These are phyloP conservation scores for Crassisporium funariophilum DNA, from an alignment of 768 basidiomycete species.

Conservation along the genomic window DNA sequence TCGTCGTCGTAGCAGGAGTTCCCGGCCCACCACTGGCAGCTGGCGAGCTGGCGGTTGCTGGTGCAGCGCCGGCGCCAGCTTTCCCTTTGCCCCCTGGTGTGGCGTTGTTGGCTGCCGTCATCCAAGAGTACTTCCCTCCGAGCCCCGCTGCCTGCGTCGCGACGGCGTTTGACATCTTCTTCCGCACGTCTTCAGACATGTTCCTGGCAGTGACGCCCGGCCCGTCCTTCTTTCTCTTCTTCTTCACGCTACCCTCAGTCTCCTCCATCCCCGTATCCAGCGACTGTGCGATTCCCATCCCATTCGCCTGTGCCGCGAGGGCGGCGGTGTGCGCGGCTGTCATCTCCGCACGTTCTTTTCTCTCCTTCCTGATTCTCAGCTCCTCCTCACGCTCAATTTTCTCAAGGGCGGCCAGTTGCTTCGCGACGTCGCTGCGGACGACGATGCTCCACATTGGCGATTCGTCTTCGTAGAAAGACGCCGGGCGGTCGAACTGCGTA, in stretches of 20 bases:
- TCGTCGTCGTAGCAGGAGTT: constrained; percentile 26
- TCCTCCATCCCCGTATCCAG: constrained; percentile 32
- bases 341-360: constrained; percentile 76
- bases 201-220: constrained; percentile 85
- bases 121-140: constrained; percentile 85
- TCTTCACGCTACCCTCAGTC: constrained; percentile 50
- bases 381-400: constrained; percentile 85
- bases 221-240: constrained; percentile 83
- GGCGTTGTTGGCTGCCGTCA: constrained; percentile 49
- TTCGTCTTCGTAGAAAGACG: constrained; percentile 65
- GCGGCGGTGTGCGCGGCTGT: constrained; percentile 71
- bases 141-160: constrained; percentile 89
- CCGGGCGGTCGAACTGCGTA: constrained; percentile 66
- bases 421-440: constrained; percentile 77
- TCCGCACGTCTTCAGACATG: constrained; percentile 89
- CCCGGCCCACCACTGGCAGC: no score
- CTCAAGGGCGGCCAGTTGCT: constrained; percentile 76
- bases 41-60: constrained; percentile 28
- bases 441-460: constrained; percentile 83
- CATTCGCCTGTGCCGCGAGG: constrained; percentile 58
- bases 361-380: constrained; percentile 67
- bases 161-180: constrained; percentile 90
- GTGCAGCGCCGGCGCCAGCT: constrained; percentile 30
- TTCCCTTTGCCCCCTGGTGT: constrained; percentile 31
- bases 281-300: constrained; percentile 26